Evolutionary conservation across 805 yeast species (phyloP).

Genomic region (Candida yuanshanica): DNA sequence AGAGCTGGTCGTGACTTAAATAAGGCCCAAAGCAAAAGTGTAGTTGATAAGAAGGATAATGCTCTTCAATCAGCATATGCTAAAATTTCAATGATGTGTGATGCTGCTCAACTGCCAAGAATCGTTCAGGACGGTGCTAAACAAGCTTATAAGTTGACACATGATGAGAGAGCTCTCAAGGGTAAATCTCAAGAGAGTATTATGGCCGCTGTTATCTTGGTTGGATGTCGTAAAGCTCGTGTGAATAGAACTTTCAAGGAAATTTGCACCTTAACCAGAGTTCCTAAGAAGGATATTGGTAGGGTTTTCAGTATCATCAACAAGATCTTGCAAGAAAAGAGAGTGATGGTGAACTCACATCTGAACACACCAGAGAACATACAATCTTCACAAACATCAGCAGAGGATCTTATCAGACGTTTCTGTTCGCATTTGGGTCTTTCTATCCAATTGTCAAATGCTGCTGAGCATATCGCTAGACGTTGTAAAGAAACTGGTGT

Average conservation of each 20-base stretch:
- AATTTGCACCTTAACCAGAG: conserved; percentile 90
- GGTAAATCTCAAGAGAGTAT: conserved; percentile 91
- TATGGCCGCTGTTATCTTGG: conserved; percentile 92
- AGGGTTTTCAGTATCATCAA: conserved; percentile 83
- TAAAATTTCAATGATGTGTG: conserved; percentile 92
- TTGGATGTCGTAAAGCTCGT: conserved; percentile 90
- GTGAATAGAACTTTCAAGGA: conserved; percentile 95
- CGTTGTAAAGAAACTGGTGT: conserved; percentile 88
- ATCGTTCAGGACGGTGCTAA: conserved; percentile 97
- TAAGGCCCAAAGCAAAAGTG: conserved; percentile 80
- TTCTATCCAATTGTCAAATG: conserved; percentile 75
- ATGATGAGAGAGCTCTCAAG: conserved; percentile 78
- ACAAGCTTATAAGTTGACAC: conserved; percentile 87
- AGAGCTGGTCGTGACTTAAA: conserved; percentile 83
- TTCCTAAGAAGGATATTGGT: conserved; percentile 92
- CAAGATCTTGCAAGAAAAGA: conserved; percentile 48
- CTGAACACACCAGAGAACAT: conserved; percentile 34
- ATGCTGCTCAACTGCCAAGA: conserved; percentile 89
- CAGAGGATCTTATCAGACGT: conserved; percentile 92
- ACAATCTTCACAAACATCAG: conserved; percentile 78
- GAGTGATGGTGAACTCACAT: conserved; percentile 19
- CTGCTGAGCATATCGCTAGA: conserved; percentile 90
- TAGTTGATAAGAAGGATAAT: conserved; percentile 83
- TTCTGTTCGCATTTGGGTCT: conserved; percentile 94
- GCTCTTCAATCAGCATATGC: conserved; percentile 86